Percentiles rank a stretch among this genome's conserved stretches.
Evolutionary conservation across 352 stramenopile species (phyloP).

Genomic region (Hyaloperonospora arabidopsidis): DNA sequence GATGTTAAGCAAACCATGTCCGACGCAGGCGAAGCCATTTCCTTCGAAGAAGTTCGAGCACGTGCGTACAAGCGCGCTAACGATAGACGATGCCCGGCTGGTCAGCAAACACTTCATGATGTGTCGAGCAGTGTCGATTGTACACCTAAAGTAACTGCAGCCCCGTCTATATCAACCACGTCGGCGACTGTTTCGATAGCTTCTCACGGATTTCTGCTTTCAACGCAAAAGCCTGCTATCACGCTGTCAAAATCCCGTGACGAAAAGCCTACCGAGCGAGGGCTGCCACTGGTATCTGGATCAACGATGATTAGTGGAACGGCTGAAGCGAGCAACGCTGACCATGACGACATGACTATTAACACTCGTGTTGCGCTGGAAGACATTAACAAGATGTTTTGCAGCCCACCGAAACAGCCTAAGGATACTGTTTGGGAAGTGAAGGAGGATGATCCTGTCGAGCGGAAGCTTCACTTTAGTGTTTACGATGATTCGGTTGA

Average conservation of each 20-base stretch:
- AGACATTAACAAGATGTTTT: constrained; percentile 85
- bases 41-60: constrained; percentile 77
- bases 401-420: constrained; percentile 48
- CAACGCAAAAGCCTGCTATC: constrained; percentile 5
- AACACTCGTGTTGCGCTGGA: constrained; percentile 78
- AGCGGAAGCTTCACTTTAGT: constrained; percentile 79
- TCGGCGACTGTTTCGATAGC: constrained; percentile 7
- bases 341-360: constrained; percentile 83
- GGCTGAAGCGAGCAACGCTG: constrained; percentile 26
- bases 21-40: constrained; percentile 42
- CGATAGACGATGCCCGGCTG: constrained; percentile 12
- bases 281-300: constrained; percentile 1
- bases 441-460: constrained; percentile 59
- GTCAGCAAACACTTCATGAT: constrained; percentile 18
- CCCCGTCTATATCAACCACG: constrained; percentile 2
- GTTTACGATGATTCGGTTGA: constrained; percentile 76
- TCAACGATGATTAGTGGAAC: constrained; percentile 10
- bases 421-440: constrained; percentile 38
- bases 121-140: constrained; percentile 18
- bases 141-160: constrained; percentile 8
- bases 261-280: constrained; percentile 8
- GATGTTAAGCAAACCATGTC: constrained; percentile 37
- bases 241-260: constrained; percentile 6
- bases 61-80: constrained; percentile 17
- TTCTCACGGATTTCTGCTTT: constrained; percentile 5